These are phyloP conservation scores for Cetraspora pellucida DNA, from an alignment of 192 early-diverging fungal species.

Conservation along the genomic window DNA sequence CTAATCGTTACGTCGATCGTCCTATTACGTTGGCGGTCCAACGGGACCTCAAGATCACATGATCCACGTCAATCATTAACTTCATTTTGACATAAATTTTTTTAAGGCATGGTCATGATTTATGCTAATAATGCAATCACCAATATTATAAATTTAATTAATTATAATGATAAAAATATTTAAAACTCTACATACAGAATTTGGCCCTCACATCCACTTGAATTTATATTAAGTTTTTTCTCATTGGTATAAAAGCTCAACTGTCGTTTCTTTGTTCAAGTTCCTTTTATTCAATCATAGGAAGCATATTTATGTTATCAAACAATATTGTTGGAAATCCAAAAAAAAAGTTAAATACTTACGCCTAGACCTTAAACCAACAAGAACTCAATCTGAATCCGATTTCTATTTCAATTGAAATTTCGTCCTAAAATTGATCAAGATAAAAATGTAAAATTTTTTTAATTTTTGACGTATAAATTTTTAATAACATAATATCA, in stretches of 20 bases:
- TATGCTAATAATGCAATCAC: conserved; percentile 24
- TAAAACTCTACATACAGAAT: conserved; percentile 25
- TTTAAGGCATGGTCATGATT: conserved; percentile 30
- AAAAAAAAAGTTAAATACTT: conserved; percentile 22
- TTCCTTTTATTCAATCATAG: conserved; percentile 25
- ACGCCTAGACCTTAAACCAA: background rate
- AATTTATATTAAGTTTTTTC: background rate
- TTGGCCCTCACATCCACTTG: conserved; percentile 22
- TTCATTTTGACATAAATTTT: no score
- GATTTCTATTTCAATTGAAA: no score
- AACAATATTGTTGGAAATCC: background rate
- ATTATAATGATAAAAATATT: conserved; percentile 8
- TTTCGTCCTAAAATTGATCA: no score
- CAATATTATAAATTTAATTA: conserved; percentile 19
- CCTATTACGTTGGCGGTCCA: no score
- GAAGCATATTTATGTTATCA: conserved; percentile 6
- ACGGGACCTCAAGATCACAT: background rate
- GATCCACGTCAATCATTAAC: no score
- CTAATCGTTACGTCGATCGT: no score
- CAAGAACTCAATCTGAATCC: background rate
- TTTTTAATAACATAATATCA: no score
- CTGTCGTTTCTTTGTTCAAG: conserved; percentile 1
- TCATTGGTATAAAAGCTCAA: conserved; percentile 8
- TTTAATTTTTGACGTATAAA: no score
- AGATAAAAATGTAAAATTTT: no score